These are phyloP conservation scores for Daphne laureola DNA, from an alignment of 441 rosid species.

Conservation along the genomic window DNA sequence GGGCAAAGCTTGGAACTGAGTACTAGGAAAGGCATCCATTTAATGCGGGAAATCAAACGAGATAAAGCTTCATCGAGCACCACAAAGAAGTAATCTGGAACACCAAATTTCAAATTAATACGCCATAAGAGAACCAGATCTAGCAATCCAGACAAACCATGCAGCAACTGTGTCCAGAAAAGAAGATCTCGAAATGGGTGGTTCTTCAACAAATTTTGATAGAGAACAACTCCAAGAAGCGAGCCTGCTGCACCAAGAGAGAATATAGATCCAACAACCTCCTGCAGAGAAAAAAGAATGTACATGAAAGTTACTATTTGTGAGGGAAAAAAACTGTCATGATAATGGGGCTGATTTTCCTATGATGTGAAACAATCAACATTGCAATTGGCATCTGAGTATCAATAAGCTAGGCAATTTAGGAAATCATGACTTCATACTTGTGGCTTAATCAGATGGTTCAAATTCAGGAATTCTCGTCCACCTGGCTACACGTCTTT, in stretches of 20 bases:
- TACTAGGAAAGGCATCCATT: constrained; percentile 71
- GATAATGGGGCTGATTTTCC: no score
- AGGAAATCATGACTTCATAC: no score
- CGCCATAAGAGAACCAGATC: constrained; percentile 57
- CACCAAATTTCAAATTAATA: constrained; percentile 42
- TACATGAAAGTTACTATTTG: no score
- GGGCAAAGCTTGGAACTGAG: constrained; percentile 80
- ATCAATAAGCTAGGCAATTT: no score
- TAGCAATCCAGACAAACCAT: constrained; percentile 53
- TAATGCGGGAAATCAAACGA: constrained; percentile 46
- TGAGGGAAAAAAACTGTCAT: no score
- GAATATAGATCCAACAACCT: constrained; percentile 53
- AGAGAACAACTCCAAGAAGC: constrained; percentile 51
- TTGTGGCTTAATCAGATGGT: no score
- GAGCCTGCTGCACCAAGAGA: constrained; percentile 63
- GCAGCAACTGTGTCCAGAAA: constrained; percentile 56
- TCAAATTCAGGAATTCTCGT: no score
- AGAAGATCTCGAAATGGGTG: constrained; percentile 46
- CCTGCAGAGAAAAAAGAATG: constrained; percentile 26
- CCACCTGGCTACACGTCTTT: no score
- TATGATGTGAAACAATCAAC: no score
- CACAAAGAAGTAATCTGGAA: constrained; percentile 60
- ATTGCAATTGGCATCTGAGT: no score
- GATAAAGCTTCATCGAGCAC: constrained; percentile 54
- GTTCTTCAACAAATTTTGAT: constrained; percentile 46